Evolutionary conservation across 331 rosid species (phyloP), one percentile per base, ranked within the genome.

Genomic region (Erythrophleum ivorense): DNA sequence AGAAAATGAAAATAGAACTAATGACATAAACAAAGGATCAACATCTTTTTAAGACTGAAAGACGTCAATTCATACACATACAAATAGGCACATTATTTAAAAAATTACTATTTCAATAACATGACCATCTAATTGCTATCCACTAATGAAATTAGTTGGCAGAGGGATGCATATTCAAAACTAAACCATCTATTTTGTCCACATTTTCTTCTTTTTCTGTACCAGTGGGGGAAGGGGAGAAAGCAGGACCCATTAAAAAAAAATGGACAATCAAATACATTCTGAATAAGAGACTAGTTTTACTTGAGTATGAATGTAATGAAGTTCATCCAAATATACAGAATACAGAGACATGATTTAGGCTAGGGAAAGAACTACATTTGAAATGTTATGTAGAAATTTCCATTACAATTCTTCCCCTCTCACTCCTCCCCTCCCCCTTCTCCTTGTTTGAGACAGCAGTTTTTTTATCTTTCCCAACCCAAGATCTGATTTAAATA

Each of bases 21-120:
- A 49, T 36, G 16, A 29, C 6, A 49, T 36, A 81, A 65, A 78
- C 65, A 77, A 41, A 65, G 24, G 16, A 78, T 73, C 40, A 64
- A 71, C 74, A 65, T 15, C 62, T 68, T 41, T 53, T 83, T 52
- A 66, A 74, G 66, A 80, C 9, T 40, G 54, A 36, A 77, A 80
- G 18, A 45, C 64, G 46, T 45, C 71, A 73, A 73, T 55, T 74
- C 76, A 64, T 75, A 34, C 48, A 3, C 0, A 70, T 31, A 60
- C 67, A 52, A 13, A 75, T 60, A 18, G 70, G 77, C 29, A 71
- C 63, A 77, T 45, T 36, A 65, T 66, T 43, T 31, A 78, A 57
- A 72, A 7, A 73, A 65, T 24, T 77, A 73, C 7, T 60, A 40
- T 60, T 73, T 57, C 71, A 65, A 46, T 64, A 57, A 52, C 16